Percentiles rank a stretch among this genome's conserved stretches.
Conservation (phyloP, 2,329 filamentous ascomycete genomes). For the Lecanicillium sp. region DNA sequence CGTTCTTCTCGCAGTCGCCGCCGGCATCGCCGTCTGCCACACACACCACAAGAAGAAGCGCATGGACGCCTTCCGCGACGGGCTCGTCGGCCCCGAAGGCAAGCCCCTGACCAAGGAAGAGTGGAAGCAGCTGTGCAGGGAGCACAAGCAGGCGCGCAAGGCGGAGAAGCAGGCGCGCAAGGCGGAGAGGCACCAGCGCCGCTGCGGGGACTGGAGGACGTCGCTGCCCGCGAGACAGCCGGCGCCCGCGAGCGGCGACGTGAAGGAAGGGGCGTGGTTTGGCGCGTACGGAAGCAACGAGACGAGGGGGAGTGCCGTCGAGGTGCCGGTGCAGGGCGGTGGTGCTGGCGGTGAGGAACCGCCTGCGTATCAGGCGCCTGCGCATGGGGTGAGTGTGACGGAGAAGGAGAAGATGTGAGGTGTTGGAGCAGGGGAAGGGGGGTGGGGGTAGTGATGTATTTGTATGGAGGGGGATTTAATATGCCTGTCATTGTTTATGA, state of each 20-base stretch:
- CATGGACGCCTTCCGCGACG: neutral
- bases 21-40: constrained; percentile 9
- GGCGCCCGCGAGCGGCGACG: neutral
- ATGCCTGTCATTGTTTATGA: too few species aligned
- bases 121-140: constrained; percentile 11
- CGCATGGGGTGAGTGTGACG: too few species aligned
- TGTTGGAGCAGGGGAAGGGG: too few species aligned
- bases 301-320: too few species aligned
- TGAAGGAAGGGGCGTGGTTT: too few species aligned
- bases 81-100: neutral
- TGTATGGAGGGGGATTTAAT: too few species aligned
- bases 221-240: neutral
- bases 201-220: neutral
- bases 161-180: constrained; percentile 6
- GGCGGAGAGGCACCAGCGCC: constrained; percentile 1
- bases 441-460: too few species aligned
- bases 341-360: too few species aligned
- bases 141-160: constrained; percentile 9
- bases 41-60: constrained; percentile 12
- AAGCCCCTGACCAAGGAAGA: neutral
- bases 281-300: too few species aligned
- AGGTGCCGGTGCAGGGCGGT: too few species aligned
- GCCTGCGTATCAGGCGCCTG: too few species aligned
- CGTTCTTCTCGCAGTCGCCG: neutral
- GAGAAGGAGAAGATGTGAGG: too few species aligned